Percentiles rank a stretch among this genome's conserved stretches.
Evolutionary conservation across 352 stramenopile species (phyloP).

Genomic region (Pythium pyrilobum): DNA sequence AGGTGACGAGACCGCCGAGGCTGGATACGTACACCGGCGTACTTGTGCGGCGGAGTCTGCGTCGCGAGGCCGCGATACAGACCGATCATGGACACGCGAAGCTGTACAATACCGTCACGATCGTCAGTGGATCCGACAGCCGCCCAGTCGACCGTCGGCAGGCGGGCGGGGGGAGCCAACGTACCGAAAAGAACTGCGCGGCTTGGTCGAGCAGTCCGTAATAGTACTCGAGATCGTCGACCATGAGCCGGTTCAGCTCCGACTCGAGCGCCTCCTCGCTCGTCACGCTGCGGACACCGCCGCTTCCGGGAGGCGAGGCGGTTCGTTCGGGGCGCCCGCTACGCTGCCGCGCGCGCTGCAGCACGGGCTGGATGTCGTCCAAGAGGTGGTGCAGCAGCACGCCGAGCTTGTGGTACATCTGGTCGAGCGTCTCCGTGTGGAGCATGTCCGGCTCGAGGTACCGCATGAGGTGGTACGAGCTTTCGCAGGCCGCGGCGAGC

Average conservation of each 20-base stretch:
- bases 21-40: slow-evolving; percentile 30
- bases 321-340: not conserved
- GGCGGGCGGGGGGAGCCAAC: no score
- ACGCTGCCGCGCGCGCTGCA: slow-evolving; percentile 15
- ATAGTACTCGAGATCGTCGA: slow-evolving; percentile 69
- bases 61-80: slow-evolving; percentile 61
- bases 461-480: slow-evolving; percentile 30
- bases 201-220: slow-evolving; percentile 65
- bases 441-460: slow-evolving; percentile 28
- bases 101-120: slow-evolving; percentile 23
- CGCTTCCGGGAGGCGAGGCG: not conserved
- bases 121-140: slow-evolving; percentile 2
- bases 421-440: slow-evolving; percentile 24
- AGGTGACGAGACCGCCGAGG: not conserved
- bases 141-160: no score
- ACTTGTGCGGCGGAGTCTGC: slow-evolving; percentile 44
- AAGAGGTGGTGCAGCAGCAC: slow-evolving; percentile 24
- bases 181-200: slow-evolving; percentile 71
- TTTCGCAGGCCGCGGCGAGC: slow-evolving; percentile 27
- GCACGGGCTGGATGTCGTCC: slow-evolving; percentile 23
- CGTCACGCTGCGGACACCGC: slow-evolving; percentile 1
- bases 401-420: slow-evolving; percentile 31
- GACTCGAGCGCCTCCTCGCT: slow-evolving; percentile 13
- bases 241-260: slow-evolving; percentile 19
- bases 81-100: slow-evolving; percentile 67